Evolutionary conservation across 805 yeast species (phyloP).

Genomic region (Metschnikowia gruessii): DNA sequence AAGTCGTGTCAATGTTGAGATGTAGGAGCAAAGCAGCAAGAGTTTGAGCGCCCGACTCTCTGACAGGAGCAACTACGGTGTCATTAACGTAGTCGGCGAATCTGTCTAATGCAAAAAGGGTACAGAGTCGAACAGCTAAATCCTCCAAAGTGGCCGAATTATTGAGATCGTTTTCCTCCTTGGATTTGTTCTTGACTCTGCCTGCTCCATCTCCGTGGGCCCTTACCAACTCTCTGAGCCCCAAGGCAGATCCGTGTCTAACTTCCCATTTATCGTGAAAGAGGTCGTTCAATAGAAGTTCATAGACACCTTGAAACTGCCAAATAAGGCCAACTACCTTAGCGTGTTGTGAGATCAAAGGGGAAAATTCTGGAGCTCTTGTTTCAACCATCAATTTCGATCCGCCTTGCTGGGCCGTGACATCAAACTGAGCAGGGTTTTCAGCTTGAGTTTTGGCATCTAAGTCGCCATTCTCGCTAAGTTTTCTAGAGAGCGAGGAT

Average conservation of each 20-base stretch:
- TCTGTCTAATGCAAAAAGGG: slow-evolving; percentile 86
- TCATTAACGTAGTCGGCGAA: slow-evolving; percentile 97
- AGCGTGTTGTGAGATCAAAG: slow-evolving; percentile 66
- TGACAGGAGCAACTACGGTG: slow-evolving; percentile 96
- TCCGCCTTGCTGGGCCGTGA: slow-evolving; percentile 78
- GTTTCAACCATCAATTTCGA: slow-evolving; percentile 84
- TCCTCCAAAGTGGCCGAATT: slow-evolving; percentile 80
- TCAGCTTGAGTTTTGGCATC: slow-evolving; percentile 11
- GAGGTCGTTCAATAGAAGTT: slow-evolving; percentile 70
- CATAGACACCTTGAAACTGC: slow-evolving; percentile 94
- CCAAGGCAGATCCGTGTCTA: slow-evolving; percentile 94
- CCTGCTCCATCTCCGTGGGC: slow-evolving; percentile 88
- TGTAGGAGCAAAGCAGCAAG: slow-evolving; percentile 85
- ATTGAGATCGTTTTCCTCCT: slow-evolving; percentile 58
- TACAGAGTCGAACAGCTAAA: slow-evolving; percentile 76
- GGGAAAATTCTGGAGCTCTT: slow-evolving; percentile 59
- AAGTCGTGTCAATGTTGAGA: slow-evolving; percentile 55
- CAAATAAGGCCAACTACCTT: slow-evolving; percentile 75
- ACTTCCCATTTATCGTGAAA: slow-evolving; percentile 90
- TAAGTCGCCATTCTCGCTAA: slow-evolving; percentile 43
- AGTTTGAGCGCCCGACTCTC: slow-evolving; percentile 95
- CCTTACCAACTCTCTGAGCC: slow-evolving; percentile 79
- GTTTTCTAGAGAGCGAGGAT: slow-evolving; percentile 59
- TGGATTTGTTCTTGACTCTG: slow-evolving; percentile 61
- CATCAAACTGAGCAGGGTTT: slow-evolving; percentile 44